phyloP scores from a whole-genome alignment of 78 protist species.

The Chrysochromulina tobinii region DNA sequence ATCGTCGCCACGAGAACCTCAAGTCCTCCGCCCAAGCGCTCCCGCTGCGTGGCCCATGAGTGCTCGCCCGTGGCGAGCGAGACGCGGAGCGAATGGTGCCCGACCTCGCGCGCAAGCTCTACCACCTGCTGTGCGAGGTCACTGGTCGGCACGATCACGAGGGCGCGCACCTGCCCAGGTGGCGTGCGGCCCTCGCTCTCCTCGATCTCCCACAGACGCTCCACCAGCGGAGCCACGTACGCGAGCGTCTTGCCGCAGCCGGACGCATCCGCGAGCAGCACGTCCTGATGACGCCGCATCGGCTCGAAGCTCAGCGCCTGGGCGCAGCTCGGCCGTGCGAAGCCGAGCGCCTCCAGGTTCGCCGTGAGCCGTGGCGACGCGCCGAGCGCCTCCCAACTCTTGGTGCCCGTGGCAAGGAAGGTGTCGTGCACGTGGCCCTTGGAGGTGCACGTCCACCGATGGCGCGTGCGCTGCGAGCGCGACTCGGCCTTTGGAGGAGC shows the following conservation, averaged over 20 bases:
- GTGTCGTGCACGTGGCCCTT: too few species aligned
- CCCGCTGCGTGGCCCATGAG: neutral
- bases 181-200: neutral
- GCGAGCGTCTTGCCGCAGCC: neutral
- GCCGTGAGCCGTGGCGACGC: too few species aligned
- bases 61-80: neutral
- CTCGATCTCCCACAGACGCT: neutral
- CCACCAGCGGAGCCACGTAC: neutral
- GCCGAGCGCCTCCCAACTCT: too few species aligned
- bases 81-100: neutral
- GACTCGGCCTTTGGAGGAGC: too few species aligned
- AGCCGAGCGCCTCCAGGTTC: too few species aligned
- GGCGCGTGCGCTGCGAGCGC: too few species aligned
- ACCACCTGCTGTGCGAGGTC: neutral
- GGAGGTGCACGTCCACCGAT: too few species aligned
- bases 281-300: neutral
- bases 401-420: too few species aligned
- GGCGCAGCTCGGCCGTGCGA: too few species aligned
- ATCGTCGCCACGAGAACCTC: neutral
- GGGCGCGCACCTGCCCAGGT: neutral
- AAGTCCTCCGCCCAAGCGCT: neutral
- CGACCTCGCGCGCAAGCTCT: neutral
- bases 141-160: neutral
- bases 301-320: too few species aligned
- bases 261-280: neutral